Percentiles rank a stretch among this genome's conserved stretches.
phyloP scores from a whole-genome alignment of 345 rosid genomes.

The rapeseed (Brassica napus) region Da-Ae NC_063447.1:44201501-44202000 shows the following conservation, averaged over 20 bases:
- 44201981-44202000: conserved; percentile 6
- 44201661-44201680: not conserved
- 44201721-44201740: not conserved
- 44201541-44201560: too few species aligned
- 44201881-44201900: not conserved
- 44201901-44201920: not conserved
- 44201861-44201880: not conserved
- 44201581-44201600: not conserved
- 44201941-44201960: not conserved
- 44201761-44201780: not conserved
- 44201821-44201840: not conserved
- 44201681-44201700: not conserved
- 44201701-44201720: not conserved
- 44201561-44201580: not conserved
- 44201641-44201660: not conserved
- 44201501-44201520: too few species aligned
- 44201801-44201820: not conserved
- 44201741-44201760: not conserved
- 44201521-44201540: too few species aligned
- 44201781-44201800: not conserved
- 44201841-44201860: not conserved
- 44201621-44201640: not conserved
- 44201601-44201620: not conserved
- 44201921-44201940: not conserved
- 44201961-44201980: not conserved